Base-by-base conservation (phyloP, 192 early-diverging fungal genomes). In the Dissophora globulifera region DNA sequence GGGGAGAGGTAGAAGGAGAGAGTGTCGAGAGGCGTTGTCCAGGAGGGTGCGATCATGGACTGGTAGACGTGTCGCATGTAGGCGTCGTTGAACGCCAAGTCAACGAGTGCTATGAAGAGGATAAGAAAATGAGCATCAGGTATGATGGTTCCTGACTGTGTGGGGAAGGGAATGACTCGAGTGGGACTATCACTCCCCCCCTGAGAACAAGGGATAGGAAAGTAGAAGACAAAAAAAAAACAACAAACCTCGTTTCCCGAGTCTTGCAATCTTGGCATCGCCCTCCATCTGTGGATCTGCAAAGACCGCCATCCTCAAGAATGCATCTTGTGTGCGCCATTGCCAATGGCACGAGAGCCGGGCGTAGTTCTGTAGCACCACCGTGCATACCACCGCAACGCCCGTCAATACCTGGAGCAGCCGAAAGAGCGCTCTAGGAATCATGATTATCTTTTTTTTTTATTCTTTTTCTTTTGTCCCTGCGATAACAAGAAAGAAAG, bases 241-340 rank as follows among this genome's bases (percentile, higher is more conserved):
- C 12, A 23, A 3, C 26, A 30, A 58, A 60, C 89, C 89, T 52
- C 76, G 52, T 30, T 54, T 82, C 30, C 85, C 85, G 53, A 88
- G 78, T 40, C 84, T 82, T 17, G 16, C 19, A 50, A 90, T 71
- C 67, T 90, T 90, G 7, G 84, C 82, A 53, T 88, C 86, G 7
- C 89, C 89, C 41, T 90, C 89, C 56, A 90, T 88, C 71, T 90
- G 89, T 5, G 89, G 89, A 40, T 90, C 89, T 23, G 86, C 89
- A 52, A 87, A 85, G 55, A 90, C 78, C 25, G 83, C 80, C 61
- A 90, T 82, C 19, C 87, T 67, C 30, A 86, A 30, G 20, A 76
- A 65, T 12, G 85, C 65, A 0, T 53, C 78, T 58, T 74, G 57
- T 16, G 46, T 45, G 0, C 35, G 32, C 58, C 67, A 69, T 31